Conservation (phyloP, 306 rosid genomes). For the Carpinus viminea region DNA sequence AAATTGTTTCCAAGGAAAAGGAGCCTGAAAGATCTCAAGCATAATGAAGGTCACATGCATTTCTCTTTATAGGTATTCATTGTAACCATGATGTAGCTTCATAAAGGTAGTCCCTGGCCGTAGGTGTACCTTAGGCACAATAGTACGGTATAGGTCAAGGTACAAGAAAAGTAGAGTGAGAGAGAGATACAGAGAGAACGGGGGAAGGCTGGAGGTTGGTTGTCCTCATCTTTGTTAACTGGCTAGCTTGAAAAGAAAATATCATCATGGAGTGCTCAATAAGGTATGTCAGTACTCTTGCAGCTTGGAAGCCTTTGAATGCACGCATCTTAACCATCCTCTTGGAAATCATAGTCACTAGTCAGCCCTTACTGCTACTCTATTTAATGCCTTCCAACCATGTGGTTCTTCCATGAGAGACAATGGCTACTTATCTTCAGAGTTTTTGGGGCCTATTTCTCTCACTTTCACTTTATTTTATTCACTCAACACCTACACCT, state of each 20-base stretch:
- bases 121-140: slow-evolving; percentile 12
- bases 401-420: slow-evolving; percentile 29
- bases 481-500: slow-evolving; percentile 33
- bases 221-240: slow-evolving; percentile 10
- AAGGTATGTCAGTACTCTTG: slow-evolving; percentile 32
- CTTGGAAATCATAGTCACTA: slow-evolving; percentile 22
- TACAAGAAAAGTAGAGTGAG: background rate
- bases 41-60: slow-evolving; percentile 42
- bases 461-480: slow-evolving; percentile 33
- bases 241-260: slow-evolving; percentile 38
- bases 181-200: slow-evolving; percentile 11
- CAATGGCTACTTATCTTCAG: slow-evolving; percentile 26
- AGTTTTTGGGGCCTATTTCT: slow-evolving; percentile 35
- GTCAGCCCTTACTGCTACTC: slow-evolving; percentile 14
- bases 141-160: background rate
- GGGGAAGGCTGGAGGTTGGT: slow-evolving; percentile 8
- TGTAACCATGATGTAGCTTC: slow-evolving; percentile 25
- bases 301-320: slow-evolving; percentile 35
- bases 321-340: slow-evolving; percentile 30
- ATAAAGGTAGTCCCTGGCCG: slow-evolving; percentile 11
- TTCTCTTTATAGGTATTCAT: slow-evolving; percentile 25
- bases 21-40: background rate
- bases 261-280: slow-evolving; percentile 33
- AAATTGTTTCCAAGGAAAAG: background rate
- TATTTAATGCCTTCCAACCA: slow-evolving; percentile 34